A percentile compares a stretch with the other conserved stretches of the same genome.
phyloP scores from a whole-genome alignment of 768 basidiomycete species.

The Suillus spraguei region DNA sequence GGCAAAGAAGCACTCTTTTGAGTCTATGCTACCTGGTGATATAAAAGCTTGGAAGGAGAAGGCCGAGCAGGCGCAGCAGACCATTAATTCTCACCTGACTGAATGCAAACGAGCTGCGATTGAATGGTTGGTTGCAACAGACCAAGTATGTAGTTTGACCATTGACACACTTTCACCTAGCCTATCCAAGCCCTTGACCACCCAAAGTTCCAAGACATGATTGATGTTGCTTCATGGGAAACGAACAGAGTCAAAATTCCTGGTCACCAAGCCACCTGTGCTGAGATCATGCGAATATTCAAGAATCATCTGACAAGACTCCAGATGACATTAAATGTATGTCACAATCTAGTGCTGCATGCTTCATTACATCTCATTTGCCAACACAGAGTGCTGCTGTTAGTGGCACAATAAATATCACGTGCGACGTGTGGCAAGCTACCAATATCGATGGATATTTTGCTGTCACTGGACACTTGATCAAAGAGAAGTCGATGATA shows the following conservation, averaged over 20 bases:
- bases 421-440: constrained; percentile 46
- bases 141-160: constrained; percentile 33
- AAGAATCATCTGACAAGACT: constrained; percentile 20
- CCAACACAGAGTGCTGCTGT: constrained; percentile 20
- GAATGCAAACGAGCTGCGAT: constrained; percentile 22
- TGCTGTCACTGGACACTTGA: constrained; percentile 42
- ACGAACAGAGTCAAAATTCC: constrained; percentile 33
- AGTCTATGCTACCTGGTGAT: constrained; percentile 33
- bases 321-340: constrained; percentile 22
- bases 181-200: constrained; percentile 32
- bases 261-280: constrained; percentile 35
- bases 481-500: constrained; percentile 30
- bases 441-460: constrained; percentile 40
- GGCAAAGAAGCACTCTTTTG: constrained; percentile 27
- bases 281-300: constrained; percentile 22
- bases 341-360: constrained; percentile 4
- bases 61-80: constrained; percentile 15
- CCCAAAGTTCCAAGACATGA: constrained; percentile 35
- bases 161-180: constrained; percentile 11
- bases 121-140: constrained; percentile 41
- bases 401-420: constrained; percentile 33
- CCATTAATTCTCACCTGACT: constrained; percentile 31
- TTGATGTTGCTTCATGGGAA: constrained; percentile 35
- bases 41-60: constrained; percentile 21
- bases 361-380: neutral